Conservation (phyloP, 192 early-diverging fungal genomes). For the Rhizoclosmatium globosum region DNA sequence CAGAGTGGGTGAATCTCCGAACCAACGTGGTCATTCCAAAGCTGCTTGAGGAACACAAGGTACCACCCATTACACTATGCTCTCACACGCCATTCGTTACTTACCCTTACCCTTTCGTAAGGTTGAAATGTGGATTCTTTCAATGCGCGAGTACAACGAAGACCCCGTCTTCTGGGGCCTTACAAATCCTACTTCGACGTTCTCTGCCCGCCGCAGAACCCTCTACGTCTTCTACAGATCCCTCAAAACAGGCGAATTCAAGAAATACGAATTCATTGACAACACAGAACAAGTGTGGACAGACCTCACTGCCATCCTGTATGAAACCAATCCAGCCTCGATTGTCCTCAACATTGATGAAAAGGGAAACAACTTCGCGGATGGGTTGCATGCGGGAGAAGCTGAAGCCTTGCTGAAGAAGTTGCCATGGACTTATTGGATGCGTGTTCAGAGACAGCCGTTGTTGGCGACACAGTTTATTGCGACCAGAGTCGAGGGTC, state of each 20-base stretch:
- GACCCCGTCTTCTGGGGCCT: slow-evolving; percentile 32
- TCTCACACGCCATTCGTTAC: too few species aligned
- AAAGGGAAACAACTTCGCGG: slow-evolving; percentile 31
- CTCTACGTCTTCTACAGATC: not conserved
- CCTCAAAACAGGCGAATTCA: slow-evolving; percentile 19
- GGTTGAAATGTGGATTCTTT: slow-evolving; percentile 31
- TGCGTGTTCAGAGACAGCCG: slow-evolving; percentile 18
- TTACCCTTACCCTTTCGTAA: not conserved
- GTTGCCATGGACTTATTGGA: slow-evolving; percentile 24
- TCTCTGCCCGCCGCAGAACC: slow-evolving; percentile 31
- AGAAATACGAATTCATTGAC: slow-evolving; percentile 1
- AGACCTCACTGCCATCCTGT: slow-evolving; percentile 8
- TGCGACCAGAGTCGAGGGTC: slow-evolving; percentile 15
- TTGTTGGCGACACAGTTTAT: slow-evolving; percentile 31
- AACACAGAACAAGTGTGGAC: slow-evolving; percentile 28
- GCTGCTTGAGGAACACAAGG: not conserved
- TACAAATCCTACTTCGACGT: slow-evolving; percentile 8
- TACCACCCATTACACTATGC: too few species aligned
- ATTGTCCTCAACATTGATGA: slow-evolving; percentile 31
- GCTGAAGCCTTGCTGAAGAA: slow-evolving; percentile 4
- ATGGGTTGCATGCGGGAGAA: slow-evolving; percentile 36
- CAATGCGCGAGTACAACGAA: slow-evolving; percentile 35
- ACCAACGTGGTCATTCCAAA: not conserved
- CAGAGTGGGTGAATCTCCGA: not conserved
- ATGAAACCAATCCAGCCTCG: slow-evolving; percentile 17